A percentile compares a stretch with the other conserved stretches of the same genome.
These are phyloP conservation scores for Fomitopsis pinicola DNA, from an alignment of 1,284 basidiomycete genomes.

Conservation along the genomic window DNA sequence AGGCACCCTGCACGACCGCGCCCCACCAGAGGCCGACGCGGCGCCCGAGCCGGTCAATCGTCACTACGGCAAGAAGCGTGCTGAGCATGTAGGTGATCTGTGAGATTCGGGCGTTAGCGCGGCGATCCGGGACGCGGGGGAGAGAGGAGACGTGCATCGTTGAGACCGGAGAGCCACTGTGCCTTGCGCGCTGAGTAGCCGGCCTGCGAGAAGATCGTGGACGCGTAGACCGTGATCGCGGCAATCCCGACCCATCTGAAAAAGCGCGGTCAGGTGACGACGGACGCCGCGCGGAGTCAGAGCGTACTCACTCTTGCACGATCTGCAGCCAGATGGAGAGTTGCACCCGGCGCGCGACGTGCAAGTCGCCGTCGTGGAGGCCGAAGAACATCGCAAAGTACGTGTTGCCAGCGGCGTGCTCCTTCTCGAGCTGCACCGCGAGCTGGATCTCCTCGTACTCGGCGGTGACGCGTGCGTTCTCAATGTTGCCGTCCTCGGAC, in stretches of 20 bases:
- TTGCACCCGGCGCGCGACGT: slow-evolving; percentile 44
- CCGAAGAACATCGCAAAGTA: slow-evolving; percentile 48
- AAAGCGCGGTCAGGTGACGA: not conserved
- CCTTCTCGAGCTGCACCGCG: slow-evolving; percentile 38
- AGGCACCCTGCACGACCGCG: slow-evolving; percentile 31
- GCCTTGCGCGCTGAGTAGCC: slow-evolving; percentile 41
- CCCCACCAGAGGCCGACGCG: slow-evolving; percentile 45
- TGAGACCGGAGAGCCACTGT: slow-evolving; percentile 44
- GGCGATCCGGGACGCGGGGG: not conserved
- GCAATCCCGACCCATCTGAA: slow-evolving; percentile 45
- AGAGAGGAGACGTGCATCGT: slow-evolving; percentile 31
- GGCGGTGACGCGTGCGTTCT: slow-evolving; percentile 22
- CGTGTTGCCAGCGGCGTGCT: slow-evolving; percentile 36
- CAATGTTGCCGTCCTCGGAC: slow-evolving; percentile 24
- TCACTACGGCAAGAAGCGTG: slow-evolving; percentile 41
- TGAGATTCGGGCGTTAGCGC: not conserved
- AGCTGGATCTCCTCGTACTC: slow-evolving; percentile 40
- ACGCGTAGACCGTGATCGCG: slow-evolving; percentile 47
- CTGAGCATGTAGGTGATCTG: slow-evolving; percentile 33
- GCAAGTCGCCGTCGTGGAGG: slow-evolving; percentile 36
- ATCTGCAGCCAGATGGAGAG: slow-evolving; percentile 48
- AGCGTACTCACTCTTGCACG: slow-evolving; percentile 19
- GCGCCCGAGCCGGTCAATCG: slow-evolving; percentile 45
- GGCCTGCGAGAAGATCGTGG: slow-evolving; percentile 44
- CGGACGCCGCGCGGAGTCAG: too few relatives aligned